Percentiles rank a stretch among this genome's conserved stretches.
Evolutionary conservation across 208 protist species (phyloP).

Genomic region (Leishmania martiniquensis): DNA sequence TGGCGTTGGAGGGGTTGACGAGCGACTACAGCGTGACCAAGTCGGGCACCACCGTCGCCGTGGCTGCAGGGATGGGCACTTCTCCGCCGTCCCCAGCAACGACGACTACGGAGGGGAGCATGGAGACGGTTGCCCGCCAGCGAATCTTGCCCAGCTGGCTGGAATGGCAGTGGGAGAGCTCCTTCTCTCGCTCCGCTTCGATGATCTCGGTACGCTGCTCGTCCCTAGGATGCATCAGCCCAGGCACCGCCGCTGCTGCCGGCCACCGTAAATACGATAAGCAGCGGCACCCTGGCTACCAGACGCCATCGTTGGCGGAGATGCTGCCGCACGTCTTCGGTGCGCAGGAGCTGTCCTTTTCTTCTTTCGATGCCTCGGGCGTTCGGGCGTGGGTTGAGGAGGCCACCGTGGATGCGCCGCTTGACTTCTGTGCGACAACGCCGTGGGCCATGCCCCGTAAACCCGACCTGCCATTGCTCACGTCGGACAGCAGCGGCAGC

Average conservation of each 20-base stretch:
- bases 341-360: neutral
- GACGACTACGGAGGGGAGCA: neutral
- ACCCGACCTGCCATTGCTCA: conserved; percentile 7
- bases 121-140: conserved; percentile 2
- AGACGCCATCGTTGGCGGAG: neutral
- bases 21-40: neutral
- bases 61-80: neutral
- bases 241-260: neutral
- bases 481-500: conserved; percentile 18
- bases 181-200: conserved; percentile 7
- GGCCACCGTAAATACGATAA: neutral
- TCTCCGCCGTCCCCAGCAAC: neutral
- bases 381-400: conserved; percentile 17
- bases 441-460: neutral
- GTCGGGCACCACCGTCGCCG: neutral
- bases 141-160: conserved; percentile 2
- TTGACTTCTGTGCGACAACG: conserved; percentile 9
- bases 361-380: neutral
- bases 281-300: neutral
- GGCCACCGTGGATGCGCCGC: conserved; percentile 14
- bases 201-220: conserved; percentile 13
- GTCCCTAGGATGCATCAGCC: neutral
- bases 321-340: neutral
- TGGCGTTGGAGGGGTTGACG: neutral
- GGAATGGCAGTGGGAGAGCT: neutral